Percentiles rank a stretch among this genome's conserved stretches.
Evolutionary conservation across 1,284 basidiomycete genomes (phyloP).

Genomic region (Cryptococcus jaspeensis): DNA sequence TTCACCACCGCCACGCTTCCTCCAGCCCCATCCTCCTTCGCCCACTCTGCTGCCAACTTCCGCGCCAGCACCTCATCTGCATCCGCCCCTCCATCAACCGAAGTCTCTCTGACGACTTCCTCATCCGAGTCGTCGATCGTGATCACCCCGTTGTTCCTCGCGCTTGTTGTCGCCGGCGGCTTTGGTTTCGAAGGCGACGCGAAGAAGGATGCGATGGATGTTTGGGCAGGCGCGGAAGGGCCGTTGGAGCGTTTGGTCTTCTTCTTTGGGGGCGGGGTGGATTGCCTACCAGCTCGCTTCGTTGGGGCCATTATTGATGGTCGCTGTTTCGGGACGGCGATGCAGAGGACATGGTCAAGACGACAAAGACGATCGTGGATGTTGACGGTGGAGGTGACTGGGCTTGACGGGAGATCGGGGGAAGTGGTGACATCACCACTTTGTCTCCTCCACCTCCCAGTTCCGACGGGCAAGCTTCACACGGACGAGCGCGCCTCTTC

Average conservation of each 20-base stretch:
- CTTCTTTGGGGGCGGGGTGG: slow-evolving; percentile 14
- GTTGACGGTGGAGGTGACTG: no score
- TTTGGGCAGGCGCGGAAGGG: neutral
- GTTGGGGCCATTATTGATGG: slow-evolving; percentile 10
- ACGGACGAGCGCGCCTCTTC: no score
- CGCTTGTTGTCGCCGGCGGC: neutral
- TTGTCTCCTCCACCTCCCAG: no score
- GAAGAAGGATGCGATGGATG: slow-evolving; percentile 44
- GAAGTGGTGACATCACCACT: no score
- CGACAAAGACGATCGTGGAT: no score
- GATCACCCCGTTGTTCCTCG: slow-evolving; percentile 25
- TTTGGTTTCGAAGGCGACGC: slow-evolving; percentile 30
- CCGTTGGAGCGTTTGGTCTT: slow-evolving; percentile 6
- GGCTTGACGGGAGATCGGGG: no score
- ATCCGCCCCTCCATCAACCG: neutral
- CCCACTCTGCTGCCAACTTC: slow-evolving; percentile 30
- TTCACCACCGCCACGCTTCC: neutral
- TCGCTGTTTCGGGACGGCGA: neutral
- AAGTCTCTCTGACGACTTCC: neutral
- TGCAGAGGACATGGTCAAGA: no score
- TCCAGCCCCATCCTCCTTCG: slow-evolving; percentile 3
- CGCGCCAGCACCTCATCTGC: slow-evolving; percentile 31
- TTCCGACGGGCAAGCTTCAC: no score
- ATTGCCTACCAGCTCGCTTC: slow-evolving; percentile 5
- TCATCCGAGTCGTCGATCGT: slow-evolving; percentile 39